Conservation (phyloP, 1,139 yeast genomes). For the Sugiyamaella sp. region DNA sequence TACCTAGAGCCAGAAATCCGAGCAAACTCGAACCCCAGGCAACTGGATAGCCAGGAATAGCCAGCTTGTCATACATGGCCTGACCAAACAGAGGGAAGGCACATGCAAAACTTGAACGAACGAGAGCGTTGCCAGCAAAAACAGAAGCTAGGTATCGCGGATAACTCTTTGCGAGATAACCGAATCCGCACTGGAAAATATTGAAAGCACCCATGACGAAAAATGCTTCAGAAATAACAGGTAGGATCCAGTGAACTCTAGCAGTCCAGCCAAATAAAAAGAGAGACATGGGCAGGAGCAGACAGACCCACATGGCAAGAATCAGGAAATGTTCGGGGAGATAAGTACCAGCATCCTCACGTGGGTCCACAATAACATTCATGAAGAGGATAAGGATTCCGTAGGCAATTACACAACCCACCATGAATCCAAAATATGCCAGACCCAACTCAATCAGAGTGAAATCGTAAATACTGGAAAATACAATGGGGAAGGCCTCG, state of each 20-base stretch:
- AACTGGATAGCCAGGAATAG: slow-evolving; percentile 53
- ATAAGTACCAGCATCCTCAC: slow-evolving; percentile 40
- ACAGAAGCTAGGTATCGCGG: slow-evolving; percentile 72
- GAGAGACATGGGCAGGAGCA: slow-evolving; percentile 54
- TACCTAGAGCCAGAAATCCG: slow-evolving; percentile 48
- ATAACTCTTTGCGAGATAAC: slow-evolving; percentile 71
- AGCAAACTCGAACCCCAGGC: slow-evolving; percentile 59
- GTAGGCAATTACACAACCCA: slow-evolving; percentile 46
- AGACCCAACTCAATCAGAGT: slow-evolving; percentile 53
- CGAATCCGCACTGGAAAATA: slow-evolving; percentile 71
- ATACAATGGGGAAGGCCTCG: slow-evolving; percentile 63
- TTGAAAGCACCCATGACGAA: slow-evolving; percentile 75
- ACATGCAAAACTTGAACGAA: slow-evolving; percentile 58
- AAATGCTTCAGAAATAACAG: slow-evolving; percentile 64
- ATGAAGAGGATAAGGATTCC: slow-evolving; percentile 23
- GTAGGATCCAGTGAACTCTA: slow-evolving; percentile 78
- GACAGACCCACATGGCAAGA: slow-evolving; percentile 53
- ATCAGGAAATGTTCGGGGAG: slow-evolving; percentile 44
- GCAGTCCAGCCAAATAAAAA: slow-evolving; percentile 61
- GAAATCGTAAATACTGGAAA: slow-evolving; percentile 49
- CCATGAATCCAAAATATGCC: slow-evolving; percentile 49
- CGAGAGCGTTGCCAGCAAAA: slow-evolving; percentile 58
- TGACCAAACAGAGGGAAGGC: slow-evolving; percentile 65
- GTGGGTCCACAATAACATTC: slow-evolving; percentile 21
- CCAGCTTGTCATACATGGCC: slow-evolving; percentile 53